These are phyloP conservation scores for Calonectria fujianensis DNA, from an alignment of 2,329 filamentous ascomycete species.

Conservation along the genomic window DNA sequence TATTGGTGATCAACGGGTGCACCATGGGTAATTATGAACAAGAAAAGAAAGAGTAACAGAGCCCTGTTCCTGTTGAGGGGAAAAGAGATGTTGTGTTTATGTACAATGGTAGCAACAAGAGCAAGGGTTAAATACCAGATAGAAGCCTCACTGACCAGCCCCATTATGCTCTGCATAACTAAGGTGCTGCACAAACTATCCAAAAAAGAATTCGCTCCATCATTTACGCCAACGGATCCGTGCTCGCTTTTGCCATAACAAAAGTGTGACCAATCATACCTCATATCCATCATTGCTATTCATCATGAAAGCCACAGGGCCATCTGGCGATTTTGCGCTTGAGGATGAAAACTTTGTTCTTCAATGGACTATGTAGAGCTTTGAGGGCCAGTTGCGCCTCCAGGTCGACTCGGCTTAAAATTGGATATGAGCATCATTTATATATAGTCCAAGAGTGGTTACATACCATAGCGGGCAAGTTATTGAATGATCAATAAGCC, in stretches of 20 bases:
- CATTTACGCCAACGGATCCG: neutral
- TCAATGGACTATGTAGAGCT: neutral
- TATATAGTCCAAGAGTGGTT: neutral
- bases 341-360: neutral
- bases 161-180: too few relatives aligned
- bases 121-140: too few relatives aligned
- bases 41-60: too few relatives aligned
- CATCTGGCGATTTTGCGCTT: neutral
- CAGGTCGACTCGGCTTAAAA: neutral
- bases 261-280: neutral
- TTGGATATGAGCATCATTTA: neutral
- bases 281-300: neutral
- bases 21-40: too few relatives aligned
- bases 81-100: too few relatives aligned
- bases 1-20: too few relatives aligned
- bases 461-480: slow-evolving; percentile 49
- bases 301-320: neutral
- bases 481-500: slow-evolving; percentile 41
- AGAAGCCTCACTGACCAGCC: too few relatives aligned
- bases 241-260: neutral
- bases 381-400: neutral
- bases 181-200: too few relatives aligned
- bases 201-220: neutral
- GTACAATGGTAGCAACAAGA: too few relatives aligned
- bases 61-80: too few relatives aligned